Percentiles rank a stretch among this genome's conserved stretches.
Conservation (phyloP, 441 rosid genomes). For the Hura crepitans region DNA sequence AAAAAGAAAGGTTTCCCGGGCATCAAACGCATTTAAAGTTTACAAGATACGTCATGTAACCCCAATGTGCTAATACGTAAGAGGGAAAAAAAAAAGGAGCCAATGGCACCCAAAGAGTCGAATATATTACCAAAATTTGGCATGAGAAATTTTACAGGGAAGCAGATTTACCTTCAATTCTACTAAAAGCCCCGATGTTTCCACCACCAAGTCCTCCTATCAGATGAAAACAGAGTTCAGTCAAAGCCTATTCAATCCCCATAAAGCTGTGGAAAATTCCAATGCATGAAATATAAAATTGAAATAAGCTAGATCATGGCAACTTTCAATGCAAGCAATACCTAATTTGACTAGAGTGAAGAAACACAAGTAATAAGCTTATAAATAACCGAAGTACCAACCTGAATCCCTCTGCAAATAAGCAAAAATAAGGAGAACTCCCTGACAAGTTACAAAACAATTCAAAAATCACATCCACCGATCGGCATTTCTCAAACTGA, state of each 20-base stretch:
- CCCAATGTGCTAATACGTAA: background rate
- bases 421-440: conserved; percentile 33
- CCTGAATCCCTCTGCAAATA: conserved; percentile 44
- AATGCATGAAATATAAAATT: background rate
- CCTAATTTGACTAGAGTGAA: background rate
- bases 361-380: no score
- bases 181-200: conserved; percentile 19
- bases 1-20: background rate
- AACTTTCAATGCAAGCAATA: background rate
- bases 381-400: conserved; percentile 17
- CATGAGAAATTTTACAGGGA: background rate
- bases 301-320: background rate
- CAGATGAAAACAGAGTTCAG: conserved; percentile 13
- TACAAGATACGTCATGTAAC: background rate
- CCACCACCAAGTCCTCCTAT: conserved; percentile 38
- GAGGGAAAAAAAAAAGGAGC: background rate
- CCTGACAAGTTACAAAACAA: conserved; percentile 33
- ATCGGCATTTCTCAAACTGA: background rate
- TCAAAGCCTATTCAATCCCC: background rate
- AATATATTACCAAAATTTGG: background rate
- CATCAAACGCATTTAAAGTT: background rate
- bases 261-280: background rate
- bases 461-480: no score
- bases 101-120: background rate
- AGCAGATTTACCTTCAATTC: conserved; percentile 37